A percentile compares a stretch with the other conserved stretches of the same genome.
phyloP scores from a whole-genome alignment of 83 land plant species.

The Thuja plicata region DNA sequence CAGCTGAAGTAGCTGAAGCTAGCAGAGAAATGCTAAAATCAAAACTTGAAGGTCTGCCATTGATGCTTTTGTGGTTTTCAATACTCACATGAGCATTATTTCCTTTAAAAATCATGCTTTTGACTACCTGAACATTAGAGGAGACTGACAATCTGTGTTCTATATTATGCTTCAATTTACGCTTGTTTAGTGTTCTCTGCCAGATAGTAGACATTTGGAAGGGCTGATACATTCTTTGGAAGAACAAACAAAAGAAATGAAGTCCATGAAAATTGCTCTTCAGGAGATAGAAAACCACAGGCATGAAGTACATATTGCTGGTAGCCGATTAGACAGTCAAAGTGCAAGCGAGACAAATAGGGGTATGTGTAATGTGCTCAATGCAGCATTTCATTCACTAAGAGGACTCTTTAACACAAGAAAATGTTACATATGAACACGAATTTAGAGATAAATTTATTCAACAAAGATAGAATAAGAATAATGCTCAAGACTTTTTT shows the following conservation, averaged over 20 bases:
- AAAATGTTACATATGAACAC: background rate
- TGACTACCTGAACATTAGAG: background rate
- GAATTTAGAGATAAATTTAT: background rate
- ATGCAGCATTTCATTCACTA: background rate
- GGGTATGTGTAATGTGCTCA: background rate
- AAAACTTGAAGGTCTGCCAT: constrained; percentile 51
- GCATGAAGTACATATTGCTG: background rate
- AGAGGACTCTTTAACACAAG: background rate
- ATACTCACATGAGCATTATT: background rate
- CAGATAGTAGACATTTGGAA: constrained; percentile 56
- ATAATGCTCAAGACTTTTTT: background rate
- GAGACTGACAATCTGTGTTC: background rate
- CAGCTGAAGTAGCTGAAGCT: constrained; percentile 59
- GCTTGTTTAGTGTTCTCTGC: background rate
- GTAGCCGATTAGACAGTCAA: background rate
- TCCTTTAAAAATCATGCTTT: background rate
- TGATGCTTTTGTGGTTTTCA: background rate
- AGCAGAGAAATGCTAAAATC: constrained; percentile 56
- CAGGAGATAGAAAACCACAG: constrained; percentile 35
- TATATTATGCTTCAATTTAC: background rate
- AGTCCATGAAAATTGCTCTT: constrained; percentile 58
- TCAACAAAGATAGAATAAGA: background rate
- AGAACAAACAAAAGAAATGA: constrained; percentile 61
- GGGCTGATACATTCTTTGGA: constrained; percentile 35
- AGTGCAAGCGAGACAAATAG: background rate